Base-by-base conservation (phyloP, 257 asterid genomes). In the Solanum appendiculatum region DNA sequence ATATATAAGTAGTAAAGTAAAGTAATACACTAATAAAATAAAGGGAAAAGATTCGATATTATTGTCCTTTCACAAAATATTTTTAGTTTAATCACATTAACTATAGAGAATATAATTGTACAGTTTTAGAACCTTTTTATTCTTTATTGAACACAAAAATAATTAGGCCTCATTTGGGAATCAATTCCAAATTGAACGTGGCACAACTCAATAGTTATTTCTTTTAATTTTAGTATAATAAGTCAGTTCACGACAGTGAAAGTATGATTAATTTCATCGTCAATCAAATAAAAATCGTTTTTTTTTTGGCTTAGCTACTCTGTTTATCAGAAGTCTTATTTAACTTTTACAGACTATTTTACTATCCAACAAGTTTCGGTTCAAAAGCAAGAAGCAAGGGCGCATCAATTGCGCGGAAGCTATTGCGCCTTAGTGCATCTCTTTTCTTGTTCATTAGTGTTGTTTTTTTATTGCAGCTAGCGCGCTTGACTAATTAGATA, bases 311-410 rank as follows among this genome's bases (percentile, higher is more conserved):
- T 51, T 51, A 3, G 16, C 9, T 51, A 16, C 16, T 48, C 16
- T 51, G 23, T 51, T 51, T 51, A 51, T 16, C 9, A 51, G 2
- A 51, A 51, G 15, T 51, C 0, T 51, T 51, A 51, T 51, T 51
- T 6, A 51, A 51, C 6, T 54, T 54, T 54, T 0, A 20, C 1
- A 0, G 6, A 18, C 0, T 0, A 0, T 54, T 54, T 1, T 6
- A 18, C 63, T 18, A 54, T 1, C 10, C 18, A 54, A 1, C 18
- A 54, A 54, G 2, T 1, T 18, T 0, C 11, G 0, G 23, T 18
- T 54, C n/a, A 54, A 54, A 54, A 54, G 63, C 0, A 54, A 54
- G 63, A 54, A 54, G 10, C 9, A 54, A 54, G n/a, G 9, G 3
- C 6, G 1, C 4, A 54, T 54, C 63, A 2, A 18, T 3, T 0